Evolutionary conservation across 306 rosid species (phyloP), one percentile per base, ranked within the genome.

Genomic region (Clitoria ternatea): DNA sequence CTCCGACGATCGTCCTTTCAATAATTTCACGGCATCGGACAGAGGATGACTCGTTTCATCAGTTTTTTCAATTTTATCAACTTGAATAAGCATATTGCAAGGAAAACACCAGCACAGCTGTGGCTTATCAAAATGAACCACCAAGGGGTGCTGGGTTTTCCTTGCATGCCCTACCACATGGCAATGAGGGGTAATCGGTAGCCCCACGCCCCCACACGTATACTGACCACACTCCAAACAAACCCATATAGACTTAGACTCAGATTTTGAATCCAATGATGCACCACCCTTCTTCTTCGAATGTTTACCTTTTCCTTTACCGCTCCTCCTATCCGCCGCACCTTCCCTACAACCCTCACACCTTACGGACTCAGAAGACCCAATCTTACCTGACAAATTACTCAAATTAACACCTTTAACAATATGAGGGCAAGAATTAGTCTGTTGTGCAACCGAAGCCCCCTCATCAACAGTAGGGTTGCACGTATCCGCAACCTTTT

Each of bases 91-190:
- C 45, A 75, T 79, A 66, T 76, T 74, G 73, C 99, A 95, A 50
- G 75, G 76, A 69, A 95, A 95, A 76, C 99, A 95, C 99, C 97
- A 95, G 56, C 92, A 85, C 18, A 91, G 72, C 75, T 84, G 96
- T 22, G 96, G 93, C 29, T 88, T 89, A 1, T 83, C 86, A 9
- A 60, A 82, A 71, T 91, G 85, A 62, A 91, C 82, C 64, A 82
- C 87, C 52, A 95, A 76, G 0, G 83, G 87, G 45, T 95, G 99
- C n/a, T 76, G 86, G 50, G 61, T 80, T 78, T 80, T 96, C 89
- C 87, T 86, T 0, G 83, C 52, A 65, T 95, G 99, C 61, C 80
- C 80, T 60, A 89, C 33, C 0, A 79, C 89, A 61, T 95, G 99
- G 72, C 79, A 79, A 4, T 81, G 81, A 37, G 86, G 81, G 70